phyloP scores from a whole-genome alignment of 2,329 filamentous ascomycete species.

The Fusarium sp. region DNA sequence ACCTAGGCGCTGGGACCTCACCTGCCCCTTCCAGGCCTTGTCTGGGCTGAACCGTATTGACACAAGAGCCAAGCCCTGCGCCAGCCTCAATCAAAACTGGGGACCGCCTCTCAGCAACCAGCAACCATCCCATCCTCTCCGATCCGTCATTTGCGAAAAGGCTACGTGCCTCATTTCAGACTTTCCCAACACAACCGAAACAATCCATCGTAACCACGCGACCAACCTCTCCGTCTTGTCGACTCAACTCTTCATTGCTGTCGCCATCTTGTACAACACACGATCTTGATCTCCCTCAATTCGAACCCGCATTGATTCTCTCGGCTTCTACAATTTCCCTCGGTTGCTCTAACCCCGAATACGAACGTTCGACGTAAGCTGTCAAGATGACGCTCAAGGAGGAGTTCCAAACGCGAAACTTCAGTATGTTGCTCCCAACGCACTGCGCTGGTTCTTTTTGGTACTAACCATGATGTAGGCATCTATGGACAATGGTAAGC shows the following conservation, averaged over 20 bases:
- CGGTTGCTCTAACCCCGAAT: constrained; percentile 28
- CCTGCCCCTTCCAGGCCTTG: background rate
- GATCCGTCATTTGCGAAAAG: constrained; percentile 43
- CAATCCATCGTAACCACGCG: background rate
- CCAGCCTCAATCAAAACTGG: constrained; percentile 48
- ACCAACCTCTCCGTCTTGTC: constrained; percentile 11
- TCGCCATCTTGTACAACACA: constrained; percentile 36
- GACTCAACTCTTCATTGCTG: constrained; percentile 17
- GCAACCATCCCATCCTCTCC: constrained; percentile 19
- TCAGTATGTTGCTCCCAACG: constrained; percentile 66
- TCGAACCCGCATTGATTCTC: constrained; percentile 20
- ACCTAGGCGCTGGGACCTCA: constrained; percentile 3
- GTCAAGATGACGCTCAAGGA: constrained; percentile 76
- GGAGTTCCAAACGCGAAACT: constrained; percentile 78
- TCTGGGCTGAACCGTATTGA: constrained; percentile 19
- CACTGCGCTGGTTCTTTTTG: background rate
- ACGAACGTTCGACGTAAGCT: constrained; percentile 45
- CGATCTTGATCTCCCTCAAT: constrained; percentile 17
- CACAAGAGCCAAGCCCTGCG: constrained; percentile 41
- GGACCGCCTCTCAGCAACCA: constrained; percentile 32
- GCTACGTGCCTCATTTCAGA: constrained; percentile 50
- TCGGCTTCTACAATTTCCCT: constrained; percentile 17
- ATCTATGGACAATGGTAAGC: constrained; percentile 82
- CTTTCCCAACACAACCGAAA: constrained; percentile 36
- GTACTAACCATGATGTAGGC: constrained; percentile 61